These are phyloP conservation scores for Penicillium psychrosexuale DNA, from an alignment of 2,329 filamentous ascomycete species.

Conservation along the genomic window DNA sequence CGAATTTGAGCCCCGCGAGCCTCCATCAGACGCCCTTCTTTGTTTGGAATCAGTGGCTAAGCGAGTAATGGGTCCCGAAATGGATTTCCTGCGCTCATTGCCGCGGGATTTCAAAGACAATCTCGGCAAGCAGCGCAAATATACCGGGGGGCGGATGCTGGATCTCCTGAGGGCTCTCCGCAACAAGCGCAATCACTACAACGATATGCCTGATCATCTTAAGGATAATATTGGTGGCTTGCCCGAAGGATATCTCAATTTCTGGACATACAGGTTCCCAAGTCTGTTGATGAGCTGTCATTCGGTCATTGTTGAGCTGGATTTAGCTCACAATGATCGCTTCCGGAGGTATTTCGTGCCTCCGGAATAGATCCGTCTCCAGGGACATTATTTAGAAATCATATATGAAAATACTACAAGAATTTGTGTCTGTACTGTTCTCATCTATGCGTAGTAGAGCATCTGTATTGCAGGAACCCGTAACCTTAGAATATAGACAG, in stretches of 20 bases:
- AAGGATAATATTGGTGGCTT: slow-evolving; percentile 70
- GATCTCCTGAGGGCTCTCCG: slow-evolving; percentile 84
- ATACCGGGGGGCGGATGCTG: slow-evolving; percentile 76
- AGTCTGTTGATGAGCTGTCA: slow-evolving; percentile 75
- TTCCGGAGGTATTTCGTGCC: slow-evolving; percentile 44
- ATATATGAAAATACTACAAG: not conserved
- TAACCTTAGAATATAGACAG: no score
- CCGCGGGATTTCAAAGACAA: slow-evolving; percentile 83
- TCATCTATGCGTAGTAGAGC: not conserved
- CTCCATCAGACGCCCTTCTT: slow-evolving; percentile 65
- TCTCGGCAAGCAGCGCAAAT: slow-evolving; percentile 91
- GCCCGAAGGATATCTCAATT: slow-evolving; percentile 76
- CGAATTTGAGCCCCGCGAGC: slow-evolving; percentile 84
- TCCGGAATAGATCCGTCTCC: slow-evolving; percentile 24
- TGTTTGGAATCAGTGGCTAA: slow-evolving; percentile 53
- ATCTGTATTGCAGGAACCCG: not conserved
- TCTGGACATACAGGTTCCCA: slow-evolving; percentile 80
- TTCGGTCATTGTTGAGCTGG: slow-evolving; percentile 66
- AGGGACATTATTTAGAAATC: not conserved
- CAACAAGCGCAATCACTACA: slow-evolving; percentile 98
- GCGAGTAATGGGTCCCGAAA: slow-evolving; percentile 51
- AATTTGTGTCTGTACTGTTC: not conserved
- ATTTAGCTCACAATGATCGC: slow-evolving; percentile 49
- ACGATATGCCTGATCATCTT: slow-evolving; percentile 83
- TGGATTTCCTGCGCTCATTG: slow-evolving; percentile 74